Evolutionary conservation across 768 basidiomycete genomes (phyloP).

Genomic region (Mycena crocata): DNA sequence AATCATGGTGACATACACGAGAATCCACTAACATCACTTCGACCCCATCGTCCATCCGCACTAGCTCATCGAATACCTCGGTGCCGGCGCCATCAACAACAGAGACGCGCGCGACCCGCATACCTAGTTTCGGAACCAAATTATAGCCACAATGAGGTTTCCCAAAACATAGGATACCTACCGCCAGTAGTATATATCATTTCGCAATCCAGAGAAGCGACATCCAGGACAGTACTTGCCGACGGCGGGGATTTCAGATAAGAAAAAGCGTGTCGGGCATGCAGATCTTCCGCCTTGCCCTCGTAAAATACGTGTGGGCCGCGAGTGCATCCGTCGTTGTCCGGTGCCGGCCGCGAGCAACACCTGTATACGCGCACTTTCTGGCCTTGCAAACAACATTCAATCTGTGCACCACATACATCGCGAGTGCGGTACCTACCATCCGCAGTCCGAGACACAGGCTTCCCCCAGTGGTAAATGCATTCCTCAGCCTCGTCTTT

Average conservation of each 20-base stretch:
- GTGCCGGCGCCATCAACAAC: conserved; percentile 83
- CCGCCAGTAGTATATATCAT: conserved; percentile 97
- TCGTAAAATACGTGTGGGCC: conserved; percentile 96
- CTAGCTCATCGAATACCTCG: conserved; percentile 84
- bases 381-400: conserved; percentile 61
- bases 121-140: too few species aligned
- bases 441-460: conserved; percentile 68
- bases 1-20: background rate
- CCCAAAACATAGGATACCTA: too few species aligned
- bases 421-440: conserved; percentile 57
- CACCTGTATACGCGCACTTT: conserved; percentile 80
- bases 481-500: conserved; percentile 72
- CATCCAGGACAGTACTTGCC: conserved; percentile 62
- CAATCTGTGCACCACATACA: conserved; percentile 6
- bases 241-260: conserved; percentile 44
- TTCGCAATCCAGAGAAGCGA: conserved; percentile 95
- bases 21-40: conserved; percentile 71
- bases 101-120: conserved; percentile 91
- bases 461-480: conserved; percentile 85
- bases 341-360: conserved; percentile 69
- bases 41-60: conserved; percentile 85
- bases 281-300: conserved; percentile 69
- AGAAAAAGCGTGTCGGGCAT: conserved; percentile 82
- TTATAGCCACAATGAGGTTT: too few species aligned
- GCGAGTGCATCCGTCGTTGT: conserved; percentile 75